Evolutionary conservation across 345 rosid genomes (phyloP), one percentile per base, ranked within the genome.

Genomic region (Lumnitzera racemosa): DNA sequence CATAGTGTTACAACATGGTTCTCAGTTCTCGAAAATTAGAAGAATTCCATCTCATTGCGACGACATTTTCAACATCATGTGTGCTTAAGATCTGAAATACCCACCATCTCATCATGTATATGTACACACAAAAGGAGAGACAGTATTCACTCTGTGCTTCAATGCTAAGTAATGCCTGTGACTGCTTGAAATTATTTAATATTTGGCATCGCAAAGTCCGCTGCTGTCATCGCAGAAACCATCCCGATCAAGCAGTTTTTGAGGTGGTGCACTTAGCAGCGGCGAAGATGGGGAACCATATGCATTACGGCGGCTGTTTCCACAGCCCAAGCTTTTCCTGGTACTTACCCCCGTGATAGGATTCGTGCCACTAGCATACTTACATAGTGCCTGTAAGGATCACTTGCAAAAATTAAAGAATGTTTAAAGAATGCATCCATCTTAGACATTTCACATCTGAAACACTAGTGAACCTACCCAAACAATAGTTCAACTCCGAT

Each of bases 271-370:
- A 67, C 98, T 88, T 20, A 88, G 59, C 63, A 88, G 69, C 25
- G 98, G 96, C 62, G 98, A 91, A 25, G 98, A 91, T 51, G 95
- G 91, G 14, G 77, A 67, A 9, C 98, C 98, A 24, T 91, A 86
- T 0, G 96, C 98, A 61, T 88, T 89, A 70, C 96, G 63, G 54
- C 83, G 74, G 68, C 81, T 89, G 69, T 78, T 92, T 61, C 97
- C 97, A 41, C 96, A 87, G 2, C 98, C 97, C 62, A 92, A 83
- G 56, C 96, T 89, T 72, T 63, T 67, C 70, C 96, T 83, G 14
- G 95, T 91, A 78, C 82, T 77, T 25, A 86, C 90, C 54, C 98
- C 94, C 1, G 98, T 89, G 1, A 80, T 59, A 17, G 96, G 86
- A 74, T 89, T 92, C 49, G 83, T 89, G 14, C 98, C 98, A 23